A percentile compares a stretch with the other conserved stretches of the same genome.
phyloP scores from a whole-genome alignment of 108 stramenopile genomes.

The Cyclotella choctawhatcheeana region DNA sequence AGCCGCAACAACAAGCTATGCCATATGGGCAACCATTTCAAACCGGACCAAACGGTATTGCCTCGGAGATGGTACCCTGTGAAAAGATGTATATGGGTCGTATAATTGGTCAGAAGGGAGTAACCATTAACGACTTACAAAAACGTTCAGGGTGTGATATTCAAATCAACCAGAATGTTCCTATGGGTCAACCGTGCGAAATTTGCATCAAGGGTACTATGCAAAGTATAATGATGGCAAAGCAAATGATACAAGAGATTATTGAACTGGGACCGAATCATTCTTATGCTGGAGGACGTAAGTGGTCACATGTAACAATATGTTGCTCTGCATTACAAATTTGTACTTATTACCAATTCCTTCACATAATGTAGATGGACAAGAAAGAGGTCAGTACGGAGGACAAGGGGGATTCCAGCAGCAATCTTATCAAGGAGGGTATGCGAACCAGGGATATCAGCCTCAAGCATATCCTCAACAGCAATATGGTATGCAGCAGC shows the following conservation, averaged over 20 bases:
- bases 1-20: constrained; percentile 23
- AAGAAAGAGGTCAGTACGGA: constrained; percentile 43
- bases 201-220: constrained; percentile 78
- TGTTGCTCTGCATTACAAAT: background rate
- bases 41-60: constrained; percentile 40
- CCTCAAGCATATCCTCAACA: constrained; percentile 55
- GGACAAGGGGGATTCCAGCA: constrained; percentile 46
- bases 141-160: constrained; percentile 85
- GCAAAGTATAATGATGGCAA: constrained; percentile 79
- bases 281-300: constrained; percentile 82
- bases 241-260: constrained; percentile 86
- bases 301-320: constrained; percentile 17
- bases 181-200: constrained; percentile 81
- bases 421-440: constrained; percentile 41
- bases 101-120: constrained; percentile 88
- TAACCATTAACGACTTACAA: constrained; percentile 93
- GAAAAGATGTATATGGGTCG: constrained; percentile 87
- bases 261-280: constrained; percentile 88
- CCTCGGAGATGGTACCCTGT: constrained; percentile 68
- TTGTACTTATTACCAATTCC: background rate
- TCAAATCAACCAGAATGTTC: constrained; percentile 93
- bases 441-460: constrained; percentile 44
- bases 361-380: constrained; percentile 38
- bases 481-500: constrained; percentile 45
- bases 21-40: constrained; percentile 40